Base-by-base conservation (phyloP, 2,329 filamentous ascomycete species). In the Xylariomycetidae sp. region DNA sequence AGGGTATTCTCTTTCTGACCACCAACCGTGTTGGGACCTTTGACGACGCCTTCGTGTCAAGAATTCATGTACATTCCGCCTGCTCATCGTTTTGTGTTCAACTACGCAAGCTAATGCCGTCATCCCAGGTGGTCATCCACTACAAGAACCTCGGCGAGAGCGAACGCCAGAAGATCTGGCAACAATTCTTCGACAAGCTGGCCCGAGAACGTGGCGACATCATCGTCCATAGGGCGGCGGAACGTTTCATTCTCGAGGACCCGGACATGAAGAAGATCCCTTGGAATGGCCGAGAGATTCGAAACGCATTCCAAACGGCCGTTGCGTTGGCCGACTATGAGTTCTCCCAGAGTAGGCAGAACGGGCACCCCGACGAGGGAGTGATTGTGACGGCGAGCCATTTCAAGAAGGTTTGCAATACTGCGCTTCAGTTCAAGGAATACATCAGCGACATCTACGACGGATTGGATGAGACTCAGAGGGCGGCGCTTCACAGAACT, bases 1-100 rank as follows among this genome's bases (percentile, higher is more conserved):
- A 17, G 17, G 30, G 30, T 23, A 14, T 32, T 10, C 30, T 32
- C 4, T 32, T 32, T 13, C 30, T 32, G 2, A 56, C 50, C 0
- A 54, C 50, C 0, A 54, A 53, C 29, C 42, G 47, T 6, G 59
- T 65, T 14, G 44, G 54, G 4, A 40, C 40, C 3, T 57, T 66
- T 24, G 63, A 65, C 31, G 57, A 60, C 19, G 62, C 61, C 0
- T 57, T 65, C 36, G 41, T 52, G 6, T 53, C 48, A 10, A 45
- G 56, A 15, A 55, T 59, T 27, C 56, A 60, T 26, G 43, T 58
- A 23, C n/a, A n/a, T n/a, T n/a, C n/a, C n/a, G n/a, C n/a, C n/a
- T n/a, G n/a, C n/a, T n/a, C n/a, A n/a, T n/a, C n/a, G n/a, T n/a
- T n/a, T n/a, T n/a, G n/a, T n/a, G n/a, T n/a, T n/a, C n/a, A n/a